Base-by-base conservation (phyloP, 495 filamentous ascomycete species). In the Penicillium ochrochloron region DNA sequence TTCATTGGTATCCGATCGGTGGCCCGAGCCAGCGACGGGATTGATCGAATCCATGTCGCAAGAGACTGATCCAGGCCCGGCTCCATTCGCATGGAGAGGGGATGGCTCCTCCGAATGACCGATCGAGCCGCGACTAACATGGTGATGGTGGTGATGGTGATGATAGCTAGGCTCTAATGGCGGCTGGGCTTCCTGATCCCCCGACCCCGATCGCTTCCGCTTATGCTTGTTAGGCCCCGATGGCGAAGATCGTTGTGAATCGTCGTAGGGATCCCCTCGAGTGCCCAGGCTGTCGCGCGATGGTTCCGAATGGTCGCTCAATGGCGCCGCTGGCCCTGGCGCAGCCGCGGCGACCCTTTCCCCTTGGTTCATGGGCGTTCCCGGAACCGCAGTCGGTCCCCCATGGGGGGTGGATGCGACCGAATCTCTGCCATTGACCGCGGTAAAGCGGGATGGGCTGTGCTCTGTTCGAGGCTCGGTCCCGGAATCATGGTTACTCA, bases 401-500 rank as follows among this genome's bases (percentile, higher is more conserved):
- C 21, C 56, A 6, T 25, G 25, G 35, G 35, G 35, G 1, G 35
- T 29, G 21, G 68, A 46, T n/a, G 58, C 33, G 23, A 70, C 54
- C 17, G 72, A 51, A 5, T 80, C 79, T 62, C 70, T 79, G 53
- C 81, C 83, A 72, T 85, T 85, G 33, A 85, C 82, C 48, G 83
- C 82, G 5, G 83, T 85, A 62, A 85, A 85, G 23, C 79, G 77
- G 17, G 82, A 82, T 33, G 82, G 81, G 51, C 79, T 83, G 46
- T 79, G 78, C 23, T 82, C 82, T 33, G 79, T 63, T 50, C 76
- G 76, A 19, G 73, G 70, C 39, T 84, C 79, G 35, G 68, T 71
- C 44, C 79, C 77, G 8, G 74, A 66, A 19, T 75, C 77, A 52
- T 77, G 76, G 59, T 74, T 66, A 57, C 76, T 77, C 69, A 78